Conservation (phyloP, 352 stramenopile genomes). For the Blastocystis sp. region DNA sequence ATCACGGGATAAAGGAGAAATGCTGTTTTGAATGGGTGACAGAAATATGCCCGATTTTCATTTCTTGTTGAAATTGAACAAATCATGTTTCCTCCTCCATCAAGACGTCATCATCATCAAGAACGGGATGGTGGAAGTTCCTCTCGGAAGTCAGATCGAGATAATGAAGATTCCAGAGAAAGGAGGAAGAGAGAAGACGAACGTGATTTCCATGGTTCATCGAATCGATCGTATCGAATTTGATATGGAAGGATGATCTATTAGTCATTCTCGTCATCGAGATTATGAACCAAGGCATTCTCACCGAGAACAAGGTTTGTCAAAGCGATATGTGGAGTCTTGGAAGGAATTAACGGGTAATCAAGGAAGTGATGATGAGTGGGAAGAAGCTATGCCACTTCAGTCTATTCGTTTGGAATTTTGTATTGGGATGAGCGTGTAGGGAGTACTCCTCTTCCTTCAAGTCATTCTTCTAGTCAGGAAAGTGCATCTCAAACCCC, state of each 20-base stretch:
- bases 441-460: constrained; percentile 18
- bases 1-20: not conserved
- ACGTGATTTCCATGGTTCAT: too few relatives aligned
- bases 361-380: constrained; percentile 10
- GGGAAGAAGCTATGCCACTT: constrained; percentile 22
- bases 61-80: not conserved
- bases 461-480: not conserved
- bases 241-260: too few relatives aligned
- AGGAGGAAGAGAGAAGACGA: not conserved
- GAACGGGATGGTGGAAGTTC: not conserved
- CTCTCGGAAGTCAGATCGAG: not conserved
- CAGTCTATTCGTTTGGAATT: constrained; percentile 20
- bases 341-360: not conserved
- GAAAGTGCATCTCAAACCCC: not conserved
- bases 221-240: too few relatives aligned
- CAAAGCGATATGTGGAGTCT: not conserved
- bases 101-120: not conserved
- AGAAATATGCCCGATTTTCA: not conserved
- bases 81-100: constrained; percentile 46
- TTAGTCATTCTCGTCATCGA: too few relatives aligned
- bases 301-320: not conserved
- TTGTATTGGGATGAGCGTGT: not conserved
- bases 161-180: not conserved
- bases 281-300: not conserved
- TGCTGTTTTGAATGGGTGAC: not conserved